Evolutionary conservation across 2,329 filamentous ascomycete species (phyloP), one percentile per base, ranked within the genome.

Genomic region (Fusarium nematophilum): DNA sequence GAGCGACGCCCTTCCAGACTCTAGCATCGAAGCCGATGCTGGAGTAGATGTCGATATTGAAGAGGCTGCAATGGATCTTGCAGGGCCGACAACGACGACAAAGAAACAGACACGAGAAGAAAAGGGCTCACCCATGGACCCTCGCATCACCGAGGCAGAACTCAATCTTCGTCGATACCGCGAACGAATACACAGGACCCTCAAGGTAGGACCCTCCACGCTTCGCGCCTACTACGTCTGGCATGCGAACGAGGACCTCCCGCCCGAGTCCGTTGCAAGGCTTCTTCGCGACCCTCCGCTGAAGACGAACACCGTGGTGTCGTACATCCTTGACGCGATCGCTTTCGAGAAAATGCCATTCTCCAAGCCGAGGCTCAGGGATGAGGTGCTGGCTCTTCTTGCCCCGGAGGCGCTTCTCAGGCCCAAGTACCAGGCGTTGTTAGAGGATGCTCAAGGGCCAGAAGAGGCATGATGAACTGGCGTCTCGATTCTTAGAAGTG

Each of bases 141-240:
- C 74, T 3, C 75, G 81, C 6, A 59, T 85, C 13, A 57, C 70
- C 5, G 76, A 77, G 2, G 82, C 82, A 5, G 78, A 83, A 14
- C 58, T 69, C 6, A 73, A 75, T 61, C 67, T 75, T 5, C 44
- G 66, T 1, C 59, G 73, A 14, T 82, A 81, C 63, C 75, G 71
- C 11, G 60, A 67, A 7, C 68, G 69, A 6, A 73, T 65, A 44
- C 65, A 57, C 2, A 53, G 49, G 7, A 18, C 52, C 46, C 46
- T 71, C 2, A 61, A 49, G 7, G 72, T 71, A 0, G 27, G 56
- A 15, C 72, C 68, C 3, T 64, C 78, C 2, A 69, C 74, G 3
- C 72, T 90, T 2, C 81, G 85, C 11, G 80, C 86, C 1, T 91
- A 90, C 66, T 84, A 82, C 60, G 73, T 92, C 15, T 92, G 89